These are phyloP conservation scores for Barnettozyma wickerhamii DNA, from an alignment of 805 yeast species.

Conservation along the genomic window DNA sequence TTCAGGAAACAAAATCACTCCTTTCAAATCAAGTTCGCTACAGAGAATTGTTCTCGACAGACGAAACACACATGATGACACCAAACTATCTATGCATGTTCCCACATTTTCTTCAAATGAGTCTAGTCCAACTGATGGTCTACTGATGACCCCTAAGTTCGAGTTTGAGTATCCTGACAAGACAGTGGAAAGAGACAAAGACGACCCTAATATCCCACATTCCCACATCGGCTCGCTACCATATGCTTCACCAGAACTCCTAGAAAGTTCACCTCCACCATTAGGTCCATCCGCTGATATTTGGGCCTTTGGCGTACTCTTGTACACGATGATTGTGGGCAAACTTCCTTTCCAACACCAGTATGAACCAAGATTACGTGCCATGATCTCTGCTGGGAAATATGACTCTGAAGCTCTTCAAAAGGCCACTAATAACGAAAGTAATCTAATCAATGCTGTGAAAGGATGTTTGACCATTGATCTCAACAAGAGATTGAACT, in stretches of 20 bases:
- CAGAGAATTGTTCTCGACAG: slow-evolving; percentile 26
- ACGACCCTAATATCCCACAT: slow-evolving; percentile 39
- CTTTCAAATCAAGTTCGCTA: slow-evolving; percentile 9
- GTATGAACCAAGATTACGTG: slow-evolving; percentile 75
- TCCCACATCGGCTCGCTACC: slow-evolving; percentile 85
- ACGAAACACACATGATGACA: slow-evolving; percentile 29
- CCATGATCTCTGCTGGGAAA: slow-evolving; percentile 65
- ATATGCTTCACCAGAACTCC: slow-evolving; percentile 85
- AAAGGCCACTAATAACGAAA: slow-evolving; percentile 33
- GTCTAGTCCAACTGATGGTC: not conserved
- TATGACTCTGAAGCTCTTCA: slow-evolving; percentile 45
- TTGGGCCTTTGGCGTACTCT: slow-evolving; percentile 86
- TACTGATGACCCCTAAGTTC: slow-evolving; percentile 13
- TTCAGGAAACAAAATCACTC: slow-evolving; percentile 23
- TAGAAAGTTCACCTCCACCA: slow-evolving; percentile 57
- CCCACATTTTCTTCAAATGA: not conserved
- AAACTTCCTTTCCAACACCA: slow-evolving; percentile 78
- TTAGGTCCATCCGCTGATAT: slow-evolving; percentile 69
- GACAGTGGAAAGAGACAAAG: slow-evolving; percentile 2
- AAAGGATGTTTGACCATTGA: slow-evolving; percentile 52
- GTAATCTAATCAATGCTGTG: slow-evolving; percentile 33
- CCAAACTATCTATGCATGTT: slow-evolving; percentile 10
- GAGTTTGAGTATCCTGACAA: slow-evolving; percentile 15
- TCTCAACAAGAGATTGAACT: slow-evolving; percentile 46
- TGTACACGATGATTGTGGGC: slow-evolving; percentile 70